Evolutionary conservation across 441 rosid genomes (phyloP).

Genomic region (Capsella rubella): DNA sequence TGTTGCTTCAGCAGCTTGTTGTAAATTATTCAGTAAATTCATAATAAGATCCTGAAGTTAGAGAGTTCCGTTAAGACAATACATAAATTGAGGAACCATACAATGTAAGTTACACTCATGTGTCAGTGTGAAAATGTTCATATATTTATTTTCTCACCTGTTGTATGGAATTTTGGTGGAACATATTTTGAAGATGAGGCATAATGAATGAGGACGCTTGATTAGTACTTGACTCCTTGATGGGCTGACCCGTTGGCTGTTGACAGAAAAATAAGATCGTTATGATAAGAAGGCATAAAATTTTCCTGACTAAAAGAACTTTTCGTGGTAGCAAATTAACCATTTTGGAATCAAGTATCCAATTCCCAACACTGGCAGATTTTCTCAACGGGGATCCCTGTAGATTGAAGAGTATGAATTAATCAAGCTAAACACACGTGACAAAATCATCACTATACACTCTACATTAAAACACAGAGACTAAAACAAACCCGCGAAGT

Average conservation of each 20-base stretch:
- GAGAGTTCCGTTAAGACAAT: slow-evolving; percentile 23
- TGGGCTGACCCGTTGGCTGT: slow-evolving; percentile 66
- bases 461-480: slow-evolving; percentile 39
- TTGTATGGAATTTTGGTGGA: slow-evolving; percentile 82
- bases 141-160: slow-evolving; percentile 58
- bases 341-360: slow-evolving; percentile 75
- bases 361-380: slow-evolving; percentile 96
- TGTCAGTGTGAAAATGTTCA: slow-evolving; percentile 1
- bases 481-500: slow-evolving; percentile 66
- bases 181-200: slow-evolving; percentile 90
- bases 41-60: slow-evolving; percentile 71
- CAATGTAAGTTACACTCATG: not conserved
- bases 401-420: slow-evolving; percentile 32
- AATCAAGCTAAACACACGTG: slow-evolving; percentile 28
- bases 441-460: slow-evolving; percentile 1
- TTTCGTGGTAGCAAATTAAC: slow-evolving; percentile 50
- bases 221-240: slow-evolving; percentile 61
- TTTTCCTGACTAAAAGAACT: not conserved
- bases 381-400: slow-evolving; percentile 89
- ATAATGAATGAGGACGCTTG: slow-evolving; percentile 52
- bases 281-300: slow-evolving; percentile 18
- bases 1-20: slow-evolving; percentile 55
- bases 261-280: slow-evolving; percentile 16
- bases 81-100: slow-evolving; percentile 1
- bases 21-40: slow-evolving; percentile 70